A percentile compares a stretch with the other conserved stretches of the same genome.
phyloP scores from a whole-genome alignment of 495 filamentous ascomycete species.

The Parachaetomium inaequale region DNA sequence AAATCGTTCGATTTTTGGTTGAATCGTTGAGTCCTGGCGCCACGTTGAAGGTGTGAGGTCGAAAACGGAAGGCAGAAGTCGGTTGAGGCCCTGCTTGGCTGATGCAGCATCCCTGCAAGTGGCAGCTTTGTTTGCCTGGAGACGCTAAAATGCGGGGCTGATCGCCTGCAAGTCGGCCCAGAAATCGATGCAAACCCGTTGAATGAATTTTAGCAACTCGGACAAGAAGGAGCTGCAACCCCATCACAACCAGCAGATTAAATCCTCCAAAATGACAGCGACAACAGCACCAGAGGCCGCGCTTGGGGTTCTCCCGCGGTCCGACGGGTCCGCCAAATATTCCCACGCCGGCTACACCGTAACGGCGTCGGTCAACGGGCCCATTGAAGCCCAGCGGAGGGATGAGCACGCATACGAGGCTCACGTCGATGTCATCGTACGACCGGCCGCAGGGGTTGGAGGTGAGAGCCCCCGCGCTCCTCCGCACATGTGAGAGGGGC shows the following conservation, averaged over 20 bases:
- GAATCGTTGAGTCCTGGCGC: neutral
- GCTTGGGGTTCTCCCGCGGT: conserved; percentile 60
- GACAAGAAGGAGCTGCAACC: neutral
- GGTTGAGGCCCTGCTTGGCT: neutral
- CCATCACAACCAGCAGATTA: neutral
- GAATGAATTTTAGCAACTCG: neutral
- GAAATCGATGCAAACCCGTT: conserved; percentile 10
- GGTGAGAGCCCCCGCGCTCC: conserved; percentile 51
- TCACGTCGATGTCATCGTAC: conserved; percentile 81
- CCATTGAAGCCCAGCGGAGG: conserved; percentile 81
- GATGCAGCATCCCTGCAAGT: conserved; percentile 13
- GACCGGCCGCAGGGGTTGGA: conserved; percentile 79
- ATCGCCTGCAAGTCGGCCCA: conserved; percentile 19
- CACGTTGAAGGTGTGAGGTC: neutral
- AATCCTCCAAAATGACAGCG: conserved; percentile 40
- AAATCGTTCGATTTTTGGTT: neutral
- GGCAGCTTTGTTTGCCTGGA: conserved; percentile 12
- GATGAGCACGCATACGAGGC: conserved; percentile 90
- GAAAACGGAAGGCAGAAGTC: conserved; percentile 3
- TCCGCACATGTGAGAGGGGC: conserved; percentile 29
- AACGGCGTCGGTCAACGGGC: conserved; percentile 82
- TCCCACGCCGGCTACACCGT: conserved; percentile 74
- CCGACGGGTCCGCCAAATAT: conserved; percentile 87
- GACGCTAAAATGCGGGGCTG: conserved; percentile 27
- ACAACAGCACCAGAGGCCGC: conserved; percentile 45